Percentiles rank a stretch among this genome's conserved stretches.
Evolutionary conservation across 257 asterid genomes (phyloP).

Genomic region (Solanum raphanifolium): DNA sequence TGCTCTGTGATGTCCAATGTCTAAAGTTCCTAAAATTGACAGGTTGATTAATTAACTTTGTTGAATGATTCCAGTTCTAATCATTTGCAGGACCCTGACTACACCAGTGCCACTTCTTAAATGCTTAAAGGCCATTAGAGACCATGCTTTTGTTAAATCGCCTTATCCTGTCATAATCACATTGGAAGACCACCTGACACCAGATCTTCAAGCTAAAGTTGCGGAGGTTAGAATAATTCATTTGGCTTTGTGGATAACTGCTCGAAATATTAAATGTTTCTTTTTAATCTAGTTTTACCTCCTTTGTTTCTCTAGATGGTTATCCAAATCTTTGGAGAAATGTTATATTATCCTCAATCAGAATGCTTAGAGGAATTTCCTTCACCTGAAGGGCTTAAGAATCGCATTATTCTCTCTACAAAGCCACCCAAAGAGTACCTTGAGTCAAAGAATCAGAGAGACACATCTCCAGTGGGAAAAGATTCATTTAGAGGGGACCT

Average conservation of each 20-base stretch:
- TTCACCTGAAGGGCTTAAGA: constrained; percentile 67
- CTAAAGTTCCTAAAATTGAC: neutral
- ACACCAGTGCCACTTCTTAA: constrained; percentile 66
- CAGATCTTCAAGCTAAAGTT: constrained; percentile 82
- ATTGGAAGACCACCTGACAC: constrained; percentile 88
- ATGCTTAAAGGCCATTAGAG: constrained; percentile 65
- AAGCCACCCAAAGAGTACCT: constrained; percentile 92
- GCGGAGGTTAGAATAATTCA: constrained; percentile 49
- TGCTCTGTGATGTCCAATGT: neutral
- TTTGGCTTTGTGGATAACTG: neutral
- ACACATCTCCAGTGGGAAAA: constrained; percentile 34
- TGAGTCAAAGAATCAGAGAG: constrained; percentile 26
- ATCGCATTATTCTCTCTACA: constrained; percentile 71
- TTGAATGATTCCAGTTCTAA: neutral
- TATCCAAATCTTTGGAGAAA: constrained; percentile 68
- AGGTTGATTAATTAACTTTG: neutral
- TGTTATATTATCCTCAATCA: constrained; percentile 59
- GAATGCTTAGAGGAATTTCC: constrained; percentile 65
- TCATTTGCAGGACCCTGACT: constrained; percentile 69
- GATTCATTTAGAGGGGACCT: constrained; percentile 47
- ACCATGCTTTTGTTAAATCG: constrained; percentile 73
- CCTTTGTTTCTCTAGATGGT: constrained; percentile 45
- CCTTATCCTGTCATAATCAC: constrained; percentile 85
- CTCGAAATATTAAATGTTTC: neutral
- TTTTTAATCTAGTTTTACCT: neutral